A percentile compares a stretch with the other conserved stretches of the same genome.
These are phyloP conservation scores for Epichloe amarillans DNA, from an alignment of 2,329 filamentous ascomycete species.

Conservation along the genomic window DNA sequence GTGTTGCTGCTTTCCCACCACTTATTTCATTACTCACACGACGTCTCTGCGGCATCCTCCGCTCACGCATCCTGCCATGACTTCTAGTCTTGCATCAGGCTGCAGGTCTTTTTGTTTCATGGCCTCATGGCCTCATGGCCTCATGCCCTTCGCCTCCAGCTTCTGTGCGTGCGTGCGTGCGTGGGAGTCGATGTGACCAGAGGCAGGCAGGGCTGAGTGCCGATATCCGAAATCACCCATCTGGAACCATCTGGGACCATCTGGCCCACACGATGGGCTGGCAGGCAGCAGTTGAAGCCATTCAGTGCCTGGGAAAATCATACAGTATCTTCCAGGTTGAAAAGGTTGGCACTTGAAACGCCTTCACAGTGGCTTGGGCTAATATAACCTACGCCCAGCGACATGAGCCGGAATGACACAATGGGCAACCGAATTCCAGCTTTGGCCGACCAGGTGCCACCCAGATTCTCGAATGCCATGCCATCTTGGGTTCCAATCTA, in stretches of 20 bases:
- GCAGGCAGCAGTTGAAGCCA: too few relatives aligned
- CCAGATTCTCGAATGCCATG: neutral
- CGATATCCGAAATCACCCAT: neutral
- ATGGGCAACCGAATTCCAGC: neutral
- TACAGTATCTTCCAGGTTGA: neutral
- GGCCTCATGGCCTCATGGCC: neutral
- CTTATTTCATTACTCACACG: neutral
- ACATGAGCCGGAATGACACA: neutral
- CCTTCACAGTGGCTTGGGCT: neutral
- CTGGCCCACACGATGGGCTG: neutral
- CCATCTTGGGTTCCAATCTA: neutral
- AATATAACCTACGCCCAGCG: neutral
- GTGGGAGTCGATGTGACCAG: neutral
- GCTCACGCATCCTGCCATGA: neutral
- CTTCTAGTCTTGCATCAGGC: neutral
- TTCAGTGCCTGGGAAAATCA: too few relatives aligned
- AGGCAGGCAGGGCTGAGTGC: neutral
- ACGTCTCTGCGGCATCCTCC: neutral
- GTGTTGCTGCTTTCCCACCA: neutral
- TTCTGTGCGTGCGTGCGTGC: neutral
- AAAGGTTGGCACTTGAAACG: neutral
- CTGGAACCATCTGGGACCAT: neutral
- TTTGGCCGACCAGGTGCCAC: neutral
- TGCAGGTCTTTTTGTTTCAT: neutral
- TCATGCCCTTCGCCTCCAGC: neutral